Evolutionary conservation across 805 yeast species (phyloP).

Genomic region (Candida manassasensis): DNA sequence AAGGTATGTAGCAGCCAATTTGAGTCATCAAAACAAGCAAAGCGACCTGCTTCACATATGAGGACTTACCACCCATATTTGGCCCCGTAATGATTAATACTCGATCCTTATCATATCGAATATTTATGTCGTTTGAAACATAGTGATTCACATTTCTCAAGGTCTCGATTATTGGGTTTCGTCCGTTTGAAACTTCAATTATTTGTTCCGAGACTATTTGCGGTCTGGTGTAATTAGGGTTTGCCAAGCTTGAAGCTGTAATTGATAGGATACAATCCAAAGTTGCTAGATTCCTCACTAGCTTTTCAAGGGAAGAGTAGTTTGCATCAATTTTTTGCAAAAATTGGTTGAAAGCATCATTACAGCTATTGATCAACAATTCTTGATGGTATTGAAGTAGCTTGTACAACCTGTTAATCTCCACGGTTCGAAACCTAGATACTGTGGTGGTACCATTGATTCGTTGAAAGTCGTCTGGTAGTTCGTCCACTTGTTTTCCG

Average conservation of each 20-base stretch:
- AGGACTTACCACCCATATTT: constrained; percentile 85
- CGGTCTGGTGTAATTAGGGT: constrained; percentile 46
- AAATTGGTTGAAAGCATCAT: constrained; percentile 42
- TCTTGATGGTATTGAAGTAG: constrained; percentile 59
- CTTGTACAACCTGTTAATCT: constrained; percentile 46
- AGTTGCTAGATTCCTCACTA: constrained; percentile 46
- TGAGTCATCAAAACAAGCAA: constrained; percentile 69
- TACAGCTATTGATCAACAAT: constrained; percentile 40
- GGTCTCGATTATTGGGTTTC: constrained; percentile 65
- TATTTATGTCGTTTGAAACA: constrained; percentile 62
- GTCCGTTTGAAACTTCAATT: constrained; percentile 50
- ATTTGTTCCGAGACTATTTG: constrained; percentile 37
- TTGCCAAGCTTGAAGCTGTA: constrained; percentile 51
- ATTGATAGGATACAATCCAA: constrained; percentile 69
- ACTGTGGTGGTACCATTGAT: constrained; percentile 65
- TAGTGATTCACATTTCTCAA: constrained; percentile 35
- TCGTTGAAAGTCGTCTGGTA: constrained; percentile 78
- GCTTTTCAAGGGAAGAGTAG: constrained; percentile 29
- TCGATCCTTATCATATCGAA: constrained; percentile 45
- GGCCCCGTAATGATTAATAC: constrained; percentile 75
- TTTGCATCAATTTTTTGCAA: constrained; percentile 29
- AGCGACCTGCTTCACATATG: constrained; percentile 72
- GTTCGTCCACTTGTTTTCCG: constrained; percentile 42
- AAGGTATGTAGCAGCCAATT: constrained; percentile 74
- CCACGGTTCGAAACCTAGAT: constrained; percentile 70